A percentile compares a stretch with the other conserved stretches of the same genome.
Evolutionary conservation across 306 rosid species (phyloP).

Genomic region (Datisca glomerata): DNA sequence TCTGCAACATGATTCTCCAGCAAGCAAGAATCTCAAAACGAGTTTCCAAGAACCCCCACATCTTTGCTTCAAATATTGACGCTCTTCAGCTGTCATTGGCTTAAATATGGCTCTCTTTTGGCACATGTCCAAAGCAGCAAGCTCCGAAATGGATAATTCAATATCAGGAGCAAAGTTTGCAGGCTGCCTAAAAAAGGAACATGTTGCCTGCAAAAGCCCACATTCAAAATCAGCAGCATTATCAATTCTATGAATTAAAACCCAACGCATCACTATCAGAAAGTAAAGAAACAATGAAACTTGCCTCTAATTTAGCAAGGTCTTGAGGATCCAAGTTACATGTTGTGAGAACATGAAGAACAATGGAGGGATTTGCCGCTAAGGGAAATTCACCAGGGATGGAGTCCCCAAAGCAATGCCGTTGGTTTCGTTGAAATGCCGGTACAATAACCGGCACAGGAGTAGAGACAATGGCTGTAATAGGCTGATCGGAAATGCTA

Average conservation of each 20-base stretch:
- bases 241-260: constrained; percentile 15
- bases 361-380: constrained; percentile 80
- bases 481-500: constrained; percentile 80
- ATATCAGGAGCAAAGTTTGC: constrained; percentile 79
- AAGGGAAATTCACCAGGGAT: constrained; percentile 92
- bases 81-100: constrained; percentile 65
- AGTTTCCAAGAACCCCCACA: constrained; percentile 98
- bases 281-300: constrained; percentile 20
- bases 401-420: constrained; percentile 76
- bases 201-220: constrained; percentile 77
- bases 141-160: constrained; percentile 63
- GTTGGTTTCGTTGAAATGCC: constrained; percentile 61
- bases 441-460: constrained; percentile 39
- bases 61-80: constrained; percentile 50
- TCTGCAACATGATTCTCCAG: constrained; percentile 83
- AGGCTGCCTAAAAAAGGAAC: constrained; percentile 82
- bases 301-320: constrained; percentile 94
- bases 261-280: constrained; percentile 1
- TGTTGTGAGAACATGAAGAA: constrained; percentile 84
- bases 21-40: constrained; percentile 76
- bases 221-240: constrained; percentile 30
- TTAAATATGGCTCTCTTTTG: constrained; percentile 79
- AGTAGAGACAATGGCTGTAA: constrained; percentile 49
- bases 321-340: constrained; percentile 87
- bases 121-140: constrained; percentile 92